Evolutionary conservation across 345 rosid species (phyloP).

Genomic region (Erysimum cheiranthoides): DNA sequence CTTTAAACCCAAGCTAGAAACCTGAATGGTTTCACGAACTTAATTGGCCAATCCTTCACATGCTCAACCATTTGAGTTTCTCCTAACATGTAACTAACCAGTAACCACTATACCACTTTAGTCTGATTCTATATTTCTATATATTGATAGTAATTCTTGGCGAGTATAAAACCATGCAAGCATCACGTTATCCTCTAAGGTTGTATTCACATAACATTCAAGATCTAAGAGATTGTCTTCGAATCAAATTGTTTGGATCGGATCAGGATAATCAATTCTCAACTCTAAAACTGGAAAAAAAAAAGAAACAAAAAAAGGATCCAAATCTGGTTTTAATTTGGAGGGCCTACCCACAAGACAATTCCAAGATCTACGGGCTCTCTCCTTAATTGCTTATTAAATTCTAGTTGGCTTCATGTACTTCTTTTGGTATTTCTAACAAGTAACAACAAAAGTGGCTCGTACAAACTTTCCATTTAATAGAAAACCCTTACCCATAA

Average conservation of each 20-base stretch:
- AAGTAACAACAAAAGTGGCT: background rate
- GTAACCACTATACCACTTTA: background rate
- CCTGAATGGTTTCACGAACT: background rate
- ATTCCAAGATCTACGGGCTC: conserved; percentile 1
- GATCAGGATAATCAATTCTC: background rate
- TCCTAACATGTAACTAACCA: too few relatives aligned
- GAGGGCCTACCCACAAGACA: background rate
- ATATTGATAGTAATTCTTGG: background rate
- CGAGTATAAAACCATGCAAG: background rate
- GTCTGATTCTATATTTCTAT: background rate
- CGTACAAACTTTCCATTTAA: background rate
- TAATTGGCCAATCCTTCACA: background rate
- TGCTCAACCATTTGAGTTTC: background rate
- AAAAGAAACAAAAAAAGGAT: too few relatives aligned
- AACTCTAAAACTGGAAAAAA: background rate
- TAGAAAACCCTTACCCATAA: conserved; percentile 4
- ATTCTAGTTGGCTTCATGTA: conserved; percentile 13
- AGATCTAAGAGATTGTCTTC: background rate
- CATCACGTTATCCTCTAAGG: background rate
- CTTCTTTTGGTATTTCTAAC: background rate
- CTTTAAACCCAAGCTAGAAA: background rate
- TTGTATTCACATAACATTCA: background rate
- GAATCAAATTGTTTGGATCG: background rate
- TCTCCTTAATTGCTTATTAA: conserved; percentile 10
- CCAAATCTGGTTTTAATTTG: background rate